Base-by-base conservation (phyloP, 352 stramenopile genomes). In the Peronosclerospora sorghi region DNA sequence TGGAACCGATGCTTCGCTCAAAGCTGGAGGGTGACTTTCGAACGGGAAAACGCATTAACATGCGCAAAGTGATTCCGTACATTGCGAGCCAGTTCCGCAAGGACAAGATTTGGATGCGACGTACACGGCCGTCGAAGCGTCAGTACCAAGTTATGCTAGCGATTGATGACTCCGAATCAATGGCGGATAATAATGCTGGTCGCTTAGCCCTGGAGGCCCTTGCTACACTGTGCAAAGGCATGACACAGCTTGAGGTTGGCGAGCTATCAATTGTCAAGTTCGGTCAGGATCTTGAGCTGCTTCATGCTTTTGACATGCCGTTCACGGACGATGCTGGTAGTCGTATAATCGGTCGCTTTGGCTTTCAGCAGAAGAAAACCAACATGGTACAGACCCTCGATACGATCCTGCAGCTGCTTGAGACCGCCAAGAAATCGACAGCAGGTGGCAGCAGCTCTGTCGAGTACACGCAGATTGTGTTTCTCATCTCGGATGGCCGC, bases 41-140 rank as follows among this genome's bases (percentile, higher is more conserved):
- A 4, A 99, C 95, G 8, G 96, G 96, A 26, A 99, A 99, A 66
- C 76, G 96, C 42, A 98, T 99, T 52, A 99, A 99, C 61, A 99
- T 99, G 96, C 95, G 97, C 48, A 96, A 97, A 48, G 96, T 99
- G 40, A 99, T 99, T 68, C 84, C 94, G 20, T 99, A 99, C 73
- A 99, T 99, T 53, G 96, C 97, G n/a, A 97, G 82, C 56, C 93
- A 97, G 49, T 99, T 98, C 68, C 79, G 96, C 21, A 99, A 99
- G 64, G 97, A 99, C 70, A 99, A 99, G 65, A 99, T 99, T 56
- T 99, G 96, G 96, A 76, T 99, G 42, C 80, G 96, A 20, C 79
- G 97, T 30, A 99, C 95, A 20, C 98, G 98, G 48, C 96, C 96
- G 20, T 96, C 86, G 4, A 99, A 99, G 62, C 76, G 96, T 20